phyloP scores from a whole-genome alignment of 2,329 filamentous ascomycete species.

The Beauveria brongniartii region DNA sequence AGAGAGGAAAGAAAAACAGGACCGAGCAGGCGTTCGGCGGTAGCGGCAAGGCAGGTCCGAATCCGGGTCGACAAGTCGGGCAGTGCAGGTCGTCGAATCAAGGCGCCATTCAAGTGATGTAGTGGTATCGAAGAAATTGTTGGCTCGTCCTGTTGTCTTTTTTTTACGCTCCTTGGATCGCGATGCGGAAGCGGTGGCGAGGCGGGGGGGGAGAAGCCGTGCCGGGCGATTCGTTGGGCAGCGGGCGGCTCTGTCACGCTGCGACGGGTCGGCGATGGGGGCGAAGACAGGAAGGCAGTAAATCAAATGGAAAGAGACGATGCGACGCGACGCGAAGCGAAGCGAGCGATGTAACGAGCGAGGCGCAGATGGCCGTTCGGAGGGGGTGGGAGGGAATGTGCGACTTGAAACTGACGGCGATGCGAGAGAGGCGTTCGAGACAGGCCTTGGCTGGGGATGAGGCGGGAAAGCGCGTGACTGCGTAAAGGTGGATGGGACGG shows the following conservation, averaged over 20 bases:
- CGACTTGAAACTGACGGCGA: conserved; percentile 15
- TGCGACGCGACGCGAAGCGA: conserved; percentile 8
- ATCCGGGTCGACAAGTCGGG: background rate
- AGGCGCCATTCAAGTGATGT: background rate
- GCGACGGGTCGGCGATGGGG: background rate
- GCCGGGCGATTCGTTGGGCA: conserved; percentile 8
- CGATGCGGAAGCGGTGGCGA: conserved; percentile 1
- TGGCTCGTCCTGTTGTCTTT: background rate
- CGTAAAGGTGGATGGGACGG: conserved; percentile 6
- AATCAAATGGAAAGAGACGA: background rate
- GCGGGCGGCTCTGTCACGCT: background rate
- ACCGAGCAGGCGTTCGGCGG: background rate
- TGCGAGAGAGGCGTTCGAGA: conserved; percentile 21
- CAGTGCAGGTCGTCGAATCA: background rate
- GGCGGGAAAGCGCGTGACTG: conserved; percentile 31
- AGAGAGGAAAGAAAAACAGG: background rate
- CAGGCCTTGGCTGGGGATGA: conserved; percentile 18
- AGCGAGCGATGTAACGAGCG: conserved; percentile 9
- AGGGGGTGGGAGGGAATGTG: background rate
- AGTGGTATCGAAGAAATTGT: background rate
- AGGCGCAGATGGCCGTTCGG: conserved; percentile 3
- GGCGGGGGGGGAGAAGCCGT: conserved; percentile 3
- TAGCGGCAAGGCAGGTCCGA: background rate
- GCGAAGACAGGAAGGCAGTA: background rate
- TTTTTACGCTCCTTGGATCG: background rate